These are phyloP conservation scores for Aspergillus glaucus DNA, from an alignment of 2,329 filamentous ascomycete species.

Conservation along the genomic window DNA sequence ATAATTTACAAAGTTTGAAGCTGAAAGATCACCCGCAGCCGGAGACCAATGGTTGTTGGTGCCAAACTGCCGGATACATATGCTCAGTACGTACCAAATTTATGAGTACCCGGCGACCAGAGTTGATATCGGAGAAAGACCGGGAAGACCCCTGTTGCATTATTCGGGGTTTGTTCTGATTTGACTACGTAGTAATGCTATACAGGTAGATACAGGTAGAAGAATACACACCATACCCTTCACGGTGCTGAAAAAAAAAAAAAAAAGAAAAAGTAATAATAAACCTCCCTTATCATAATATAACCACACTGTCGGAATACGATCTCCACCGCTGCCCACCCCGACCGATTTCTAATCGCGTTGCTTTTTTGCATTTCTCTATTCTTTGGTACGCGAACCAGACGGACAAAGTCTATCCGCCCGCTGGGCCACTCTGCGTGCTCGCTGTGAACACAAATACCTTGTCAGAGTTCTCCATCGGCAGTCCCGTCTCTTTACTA, in stretches of 20 bases:
- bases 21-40: conserved; percentile 1
- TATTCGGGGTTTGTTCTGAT: no score
- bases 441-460: not conserved
- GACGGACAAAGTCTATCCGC: not conserved
- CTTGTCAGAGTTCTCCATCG: not conserved
- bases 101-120: not conserved
- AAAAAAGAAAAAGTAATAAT: no score
- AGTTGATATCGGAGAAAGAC: not conserved
- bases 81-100: not conserved
- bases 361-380: no score
- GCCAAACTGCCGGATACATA: conserved; percentile 23
- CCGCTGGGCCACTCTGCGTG: not conserved
- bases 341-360: no score
- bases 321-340: no score
- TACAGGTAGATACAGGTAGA: no score
- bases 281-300: no score
- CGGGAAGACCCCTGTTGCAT: not conserved
- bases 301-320: no score
- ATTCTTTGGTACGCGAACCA: not conserved
- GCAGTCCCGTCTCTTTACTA: not conserved
- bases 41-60: conserved; percentile 23
- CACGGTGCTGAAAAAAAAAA: no score
- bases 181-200: no score
- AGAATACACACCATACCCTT: no score
- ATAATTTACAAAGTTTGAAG: conserved; percentile 3